A percentile compares a stretch with the other conserved stretches of the same genome.
Conservation (phyloP, 192 early-diverging fungal species). For the Entophlyctis luteolus region DNA sequence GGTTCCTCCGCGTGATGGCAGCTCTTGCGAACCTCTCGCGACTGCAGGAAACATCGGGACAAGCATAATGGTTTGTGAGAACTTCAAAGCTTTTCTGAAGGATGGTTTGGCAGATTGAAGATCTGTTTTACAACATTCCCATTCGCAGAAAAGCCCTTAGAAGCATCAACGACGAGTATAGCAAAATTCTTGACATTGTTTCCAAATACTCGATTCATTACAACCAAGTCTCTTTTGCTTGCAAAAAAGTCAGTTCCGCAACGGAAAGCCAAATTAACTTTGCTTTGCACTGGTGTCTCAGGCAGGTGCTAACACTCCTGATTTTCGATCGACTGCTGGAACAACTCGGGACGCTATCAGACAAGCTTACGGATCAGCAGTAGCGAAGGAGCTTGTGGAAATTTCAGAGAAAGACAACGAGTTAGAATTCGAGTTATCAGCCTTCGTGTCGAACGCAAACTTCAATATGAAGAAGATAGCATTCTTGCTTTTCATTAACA, state of each 20-base stretch:
- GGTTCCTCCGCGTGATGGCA: constrained; percentile 69
- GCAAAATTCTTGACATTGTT: constrained; percentile 82
- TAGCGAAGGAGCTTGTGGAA: constrained; percentile 73
- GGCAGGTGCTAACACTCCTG: constrained; percentile 64
- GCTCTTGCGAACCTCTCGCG: constrained; percentile 75
- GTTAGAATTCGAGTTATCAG: constrained; percentile 63
- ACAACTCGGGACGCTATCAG: constrained; percentile 75
- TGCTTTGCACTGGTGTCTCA: constrained; percentile 4
- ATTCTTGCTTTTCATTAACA: constrained; percentile 93
- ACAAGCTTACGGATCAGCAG: constrained; percentile 74
- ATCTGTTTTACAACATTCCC: constrained; percentile 91
- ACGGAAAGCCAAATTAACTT: background rate
- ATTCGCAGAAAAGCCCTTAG: constrained; percentile 81
- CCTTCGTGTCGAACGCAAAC: constrained; percentile 84
- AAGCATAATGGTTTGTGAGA: constrained; percentile 63
- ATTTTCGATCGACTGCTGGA: constrained; percentile 67
- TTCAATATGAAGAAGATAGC: constrained; percentile 79
- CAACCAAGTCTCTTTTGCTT: constrained; percentile 74
- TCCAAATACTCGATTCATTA: constrained; percentile 94
- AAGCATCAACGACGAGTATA: constrained; percentile 84
- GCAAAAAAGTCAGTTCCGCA: constrained; percentile 68
- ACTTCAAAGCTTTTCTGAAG: background rate
- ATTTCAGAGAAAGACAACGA: constrained; percentile 49
- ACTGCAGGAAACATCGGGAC: constrained; percentile 96
- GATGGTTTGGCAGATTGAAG: constrained; percentile 64